These are phyloP conservation scores for Globisporangium canariense DNA, from an alignment of 352 stramenopile genomes.

Conservation along the genomic window DNA sequence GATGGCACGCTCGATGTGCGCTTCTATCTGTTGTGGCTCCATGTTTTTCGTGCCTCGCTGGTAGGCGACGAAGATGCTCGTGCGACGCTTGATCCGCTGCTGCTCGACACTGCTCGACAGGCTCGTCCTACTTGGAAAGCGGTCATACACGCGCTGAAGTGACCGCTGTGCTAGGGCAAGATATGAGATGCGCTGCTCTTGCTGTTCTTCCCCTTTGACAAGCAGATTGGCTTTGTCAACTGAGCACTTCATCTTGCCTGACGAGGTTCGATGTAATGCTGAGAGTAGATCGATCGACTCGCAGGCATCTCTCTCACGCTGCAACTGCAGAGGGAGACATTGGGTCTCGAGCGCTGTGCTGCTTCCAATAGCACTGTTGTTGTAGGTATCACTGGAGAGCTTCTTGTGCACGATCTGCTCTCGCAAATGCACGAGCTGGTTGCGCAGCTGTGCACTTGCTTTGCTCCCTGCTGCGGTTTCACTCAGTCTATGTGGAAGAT, in stretches of 20 bases:
- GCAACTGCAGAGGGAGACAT: slow-evolving; percentile 10
- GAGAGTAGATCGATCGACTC: background rate
- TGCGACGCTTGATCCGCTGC: slow-evolving; percentile 36
- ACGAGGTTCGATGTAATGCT: background rate
- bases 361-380: background rate
- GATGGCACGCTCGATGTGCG: background rate
- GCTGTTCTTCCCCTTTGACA: background rate
- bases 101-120: slow-evolving; percentile 34
- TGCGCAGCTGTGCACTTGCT: slow-evolving; percentile 6
- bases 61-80: slow-evolving; percentile 38
- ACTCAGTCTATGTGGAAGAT: background rate
- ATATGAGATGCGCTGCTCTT: background rate
- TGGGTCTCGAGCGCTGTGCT: background rate
- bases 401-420: slow-evolving; percentile 18
- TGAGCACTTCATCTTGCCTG: background rate
- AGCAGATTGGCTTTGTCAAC: no score
- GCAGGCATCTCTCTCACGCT: slow-evolving; percentile 3
- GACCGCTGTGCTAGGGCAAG: slow-evolving; percentile 20
- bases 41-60: slow-evolving; percentile 20
- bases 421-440: slow-evolving; percentile 21
- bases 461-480: background rate
- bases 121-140: slow-evolving; percentile 32
- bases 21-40: slow-evolving; percentile 11
- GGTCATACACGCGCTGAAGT: slow-evolving; percentile 20
- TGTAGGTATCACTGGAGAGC: slow-evolving; percentile 9